phyloP scores from a whole-genome alignment of 768 basidiomycete genomes.

The Boletus vinaceobasis region DNA sequence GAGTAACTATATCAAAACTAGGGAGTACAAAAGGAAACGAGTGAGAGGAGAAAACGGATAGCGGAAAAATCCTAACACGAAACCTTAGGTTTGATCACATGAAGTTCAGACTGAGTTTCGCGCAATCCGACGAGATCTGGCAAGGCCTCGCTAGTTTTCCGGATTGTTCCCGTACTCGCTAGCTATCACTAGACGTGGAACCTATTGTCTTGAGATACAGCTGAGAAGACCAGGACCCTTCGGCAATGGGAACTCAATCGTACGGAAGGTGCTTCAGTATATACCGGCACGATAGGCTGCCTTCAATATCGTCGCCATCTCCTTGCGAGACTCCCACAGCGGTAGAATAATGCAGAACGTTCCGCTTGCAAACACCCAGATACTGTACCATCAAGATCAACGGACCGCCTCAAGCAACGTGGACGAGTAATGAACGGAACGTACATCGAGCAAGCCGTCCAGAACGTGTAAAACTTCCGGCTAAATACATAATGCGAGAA shows the following conservation, averaged over 20 bases:
- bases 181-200: too few species aligned
- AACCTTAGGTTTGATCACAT: too few species aligned
- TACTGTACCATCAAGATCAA: constrained; percentile 20
- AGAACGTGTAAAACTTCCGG: constrained; percentile 35
- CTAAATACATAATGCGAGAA: constrained; percentile 38
- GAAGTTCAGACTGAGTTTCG: too few species aligned
- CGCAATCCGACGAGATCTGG: too few species aligned
- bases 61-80: too few species aligned
- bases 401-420: neutral
- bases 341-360: constrained; percentile 38
- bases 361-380: constrained; percentile 36
- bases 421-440: constrained; percentile 3
- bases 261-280: neutral
- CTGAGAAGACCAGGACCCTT: constrained; percentile 7
- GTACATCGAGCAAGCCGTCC: constrained; percentile 39
- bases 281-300: constrained; percentile 10
- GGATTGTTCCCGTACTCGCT: too few species aligned
- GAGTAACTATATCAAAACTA: too few species aligned
- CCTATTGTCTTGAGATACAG: constrained; percentile 17
- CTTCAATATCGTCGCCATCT: constrained; percentile 27
- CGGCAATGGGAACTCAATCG: neutral
- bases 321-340: constrained; percentile 35
- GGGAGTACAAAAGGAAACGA: too few species aligned
- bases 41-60: too few species aligned
- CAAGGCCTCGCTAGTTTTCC: too few species aligned